A percentile compares a stretch with the other conserved stretches of the same genome.
These are phyloP conservation scores for sweet orange (Citrus sinensis) DNA, from an alignment of 345 rosid species.

Conservation along the genomic window DVS_A1.0 CM039164.1:17525001-17525500, in stretches of 20 bases:
- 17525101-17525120: not conserved
- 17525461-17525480: not conserved
- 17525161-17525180: conserved; percentile 36
- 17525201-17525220: conserved; percentile 39
- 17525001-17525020: not conserved
- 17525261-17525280: too few relatives aligned
- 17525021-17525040: not conserved
- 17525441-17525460: not conserved
- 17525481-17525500: not conserved
- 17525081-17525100: not conserved
- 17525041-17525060: not conserved
- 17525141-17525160: conserved; percentile 37
- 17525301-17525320: too few relatives aligned
- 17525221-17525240: conserved; percentile 35
- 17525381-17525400: too few relatives aligned
- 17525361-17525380: too few relatives aligned
- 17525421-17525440: not conserved
- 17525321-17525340: too few relatives aligned
- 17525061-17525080: not conserved
- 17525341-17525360: too few relatives aligned
- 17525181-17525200: conserved; percentile 29
- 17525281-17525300: too few relatives aligned
- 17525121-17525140: conserved; percentile 15
- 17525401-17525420: too few relatives aligned
- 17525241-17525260: conserved; percentile 32